A percentile compares a stretch with the other conserved stretches of the same genome.
Conservation (phyloP, 306 rosid species). For the Castanea mollissima region DNA sequence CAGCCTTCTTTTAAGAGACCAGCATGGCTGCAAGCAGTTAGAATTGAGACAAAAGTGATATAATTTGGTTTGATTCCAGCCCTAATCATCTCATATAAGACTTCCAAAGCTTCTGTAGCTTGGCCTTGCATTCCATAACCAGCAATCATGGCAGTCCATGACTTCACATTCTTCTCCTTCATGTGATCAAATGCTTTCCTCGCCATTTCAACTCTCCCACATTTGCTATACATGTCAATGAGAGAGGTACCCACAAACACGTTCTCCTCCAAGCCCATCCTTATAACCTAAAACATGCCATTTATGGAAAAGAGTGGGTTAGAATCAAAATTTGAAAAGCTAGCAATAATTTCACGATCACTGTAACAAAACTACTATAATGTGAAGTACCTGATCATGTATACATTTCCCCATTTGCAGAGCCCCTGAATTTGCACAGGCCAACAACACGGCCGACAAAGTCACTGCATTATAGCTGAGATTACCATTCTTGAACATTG, state of each 20-base stretch:
- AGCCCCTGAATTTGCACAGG: conserved; percentile 73
- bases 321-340: neutral
- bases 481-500: conserved; percentile 43
- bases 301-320: neutral
- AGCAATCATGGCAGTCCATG: conserved; percentile 74
- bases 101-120: conserved; percentile 58
- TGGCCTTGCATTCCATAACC: conserved; percentile 85
- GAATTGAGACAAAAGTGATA: conserved; percentile 65
- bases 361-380: neutral
- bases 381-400: conserved; percentile 61
- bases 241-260: conserved; percentile 61
- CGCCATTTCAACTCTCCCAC: conserved; percentile 70
- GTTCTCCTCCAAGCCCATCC: conserved; percentile 64
- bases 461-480: conserved; percentile 53
- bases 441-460: conserved; percentile 64
- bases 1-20: conserved; percentile 70
- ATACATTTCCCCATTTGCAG: conserved; percentile 71
- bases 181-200: conserved; percentile 64
- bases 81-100: conserved; percentile 53
- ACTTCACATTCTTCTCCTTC: conserved; percentile 67
- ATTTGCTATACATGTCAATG: conserved; percentile 76
- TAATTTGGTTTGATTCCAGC: conserved; percentile 57
- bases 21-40: conserved; percentile 79
- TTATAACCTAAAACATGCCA: conserved; percentile 44
- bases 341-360: conserved; percentile 6